Base-by-base conservation (phyloP, 768 basidiomycete species). In the Tephrocybe sp. region DNA sequence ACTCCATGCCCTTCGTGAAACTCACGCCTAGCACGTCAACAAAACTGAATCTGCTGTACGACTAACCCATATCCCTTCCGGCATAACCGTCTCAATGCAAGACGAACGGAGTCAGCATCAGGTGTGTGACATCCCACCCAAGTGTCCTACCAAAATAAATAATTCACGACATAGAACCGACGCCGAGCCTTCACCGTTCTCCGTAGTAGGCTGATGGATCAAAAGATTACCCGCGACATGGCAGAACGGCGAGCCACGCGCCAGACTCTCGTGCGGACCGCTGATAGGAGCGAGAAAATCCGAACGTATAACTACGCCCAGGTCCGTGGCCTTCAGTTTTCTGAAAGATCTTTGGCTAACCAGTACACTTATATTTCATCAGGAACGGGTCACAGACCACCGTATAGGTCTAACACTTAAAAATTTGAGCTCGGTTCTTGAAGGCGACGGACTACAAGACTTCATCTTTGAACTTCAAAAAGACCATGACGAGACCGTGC, bases 21-120 rank as follows among this genome's bases (percentile, higher is more conserved):
- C 44, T 38, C 25, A 30, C 28, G 38, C 16, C 30, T 51, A 98
- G 88, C 96, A 98, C 69, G 97, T 98, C 60, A 99, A 99, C 71
- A 92, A 88, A 77, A 98, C 97, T 0, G 97, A 99, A 69, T 98
- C 96, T 2, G 96, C 97, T 2, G 94, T 99, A 18, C 86, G 97
- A 1, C 68, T 98, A 37, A 96, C 93, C 0, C 97, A 99, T 60
- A 70, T 89, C 12, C 96, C 97, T 1, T 89, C 92, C 3, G 94
- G 96, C 0, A 86, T 98, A 47, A 89, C 87, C 1, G 96, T 98
- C 8, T 94, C 93, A 7, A 98, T 98, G 91, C 97, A 99, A 71
- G 95, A 99, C 61, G 93, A 95, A 57, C 82, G 97, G 5, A 92
- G 88, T 64, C 97, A 99, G 61, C 96, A 98, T 66, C 88, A 92